Conservation (phyloP, 257 asterid species). For the Cruciata laevipes region DNA sequence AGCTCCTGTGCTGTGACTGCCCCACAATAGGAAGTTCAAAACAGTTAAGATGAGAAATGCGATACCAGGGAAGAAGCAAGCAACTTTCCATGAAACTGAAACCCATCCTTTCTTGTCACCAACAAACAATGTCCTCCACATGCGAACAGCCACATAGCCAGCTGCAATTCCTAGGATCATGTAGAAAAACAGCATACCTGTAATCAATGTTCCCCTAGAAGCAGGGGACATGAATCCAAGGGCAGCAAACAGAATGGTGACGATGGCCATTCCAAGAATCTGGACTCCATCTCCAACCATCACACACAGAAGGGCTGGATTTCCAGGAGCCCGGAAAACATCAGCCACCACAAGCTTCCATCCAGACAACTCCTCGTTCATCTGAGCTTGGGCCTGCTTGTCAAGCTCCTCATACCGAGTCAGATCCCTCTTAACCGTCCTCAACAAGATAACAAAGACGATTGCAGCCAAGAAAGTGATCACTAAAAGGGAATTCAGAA, state of each 20-base stretch:
- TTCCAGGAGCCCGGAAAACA: conserved; percentile 66
- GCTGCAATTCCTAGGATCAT: conserved; percentile 75
- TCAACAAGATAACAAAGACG: conserved; percentile 72
- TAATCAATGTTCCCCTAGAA: conserved; percentile 71
- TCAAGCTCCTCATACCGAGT: conserved; percentile 79
- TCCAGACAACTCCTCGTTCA: conserved; percentile 90
- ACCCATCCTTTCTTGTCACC: conserved; percentile 80
- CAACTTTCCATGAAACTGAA: conserved; percentile 73
- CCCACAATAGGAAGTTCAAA: conserved; percentile 80
- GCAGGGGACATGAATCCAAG: conserved; percentile 95
- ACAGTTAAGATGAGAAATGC: conserved; percentile 58
- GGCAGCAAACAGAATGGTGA: conserved; percentile 78
- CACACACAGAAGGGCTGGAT: conserved; percentile 67
- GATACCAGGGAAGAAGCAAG: conserved; percentile 87
- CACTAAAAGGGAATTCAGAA: conserved; percentile 80
- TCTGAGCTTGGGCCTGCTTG: conserved; percentile 87
- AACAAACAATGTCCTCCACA: conserved; percentile 66
- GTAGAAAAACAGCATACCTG: conserved; percentile 86
- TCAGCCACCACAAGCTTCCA: conserved; percentile 92
- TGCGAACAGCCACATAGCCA: conserved; percentile 81
- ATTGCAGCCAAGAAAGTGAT: conserved; percentile 89
- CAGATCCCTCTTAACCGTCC: conserved; percentile 83
- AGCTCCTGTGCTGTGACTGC: conserved; percentile 90
- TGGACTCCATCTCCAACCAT: conserved; percentile 93
- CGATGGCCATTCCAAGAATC: conserved; percentile 85